phyloP scores from a whole-genome alignment of 768 basidiomycete species.

The Psilocybe sp. region DNA sequence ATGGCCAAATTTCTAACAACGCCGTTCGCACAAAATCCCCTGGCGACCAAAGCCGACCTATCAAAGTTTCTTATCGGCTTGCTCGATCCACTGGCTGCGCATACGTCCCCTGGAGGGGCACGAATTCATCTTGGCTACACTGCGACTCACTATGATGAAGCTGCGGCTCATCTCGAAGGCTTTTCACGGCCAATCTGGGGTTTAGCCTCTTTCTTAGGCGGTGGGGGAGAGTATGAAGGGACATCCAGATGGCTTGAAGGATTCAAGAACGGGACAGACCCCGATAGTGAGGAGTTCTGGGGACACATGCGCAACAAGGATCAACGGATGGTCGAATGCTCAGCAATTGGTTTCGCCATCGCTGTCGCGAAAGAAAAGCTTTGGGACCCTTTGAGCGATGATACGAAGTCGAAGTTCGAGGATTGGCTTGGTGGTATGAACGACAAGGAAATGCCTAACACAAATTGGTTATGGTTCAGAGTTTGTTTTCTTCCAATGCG shows the following conservation, averaged over 20 bases:
- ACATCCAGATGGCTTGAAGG: slow-evolving; percentile 63
- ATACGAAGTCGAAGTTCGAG: slow-evolving; percentile 56
- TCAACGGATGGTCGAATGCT: slow-evolving; percentile 82
- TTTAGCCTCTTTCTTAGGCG: slow-evolving; percentile 60
- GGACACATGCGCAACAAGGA: slow-evolving; percentile 72
- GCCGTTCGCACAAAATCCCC: slow-evolving; percentile 55
- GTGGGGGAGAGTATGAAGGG: slow-evolving; percentile 60
- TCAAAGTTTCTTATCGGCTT: slow-evolving; percentile 51
- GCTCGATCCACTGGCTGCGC: slow-evolving; percentile 62
- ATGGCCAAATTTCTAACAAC: slow-evolving; percentile 36
- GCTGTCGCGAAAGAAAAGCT: slow-evolving; percentile 62
- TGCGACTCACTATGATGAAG: slow-evolving; percentile 71
- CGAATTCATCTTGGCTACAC: slow-evolving; percentile 67
- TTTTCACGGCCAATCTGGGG: slow-evolving; percentile 81
- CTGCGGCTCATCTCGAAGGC: slow-evolving; percentile 71
- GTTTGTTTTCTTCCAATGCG: slow-evolving; percentile 30
- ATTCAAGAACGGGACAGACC: slow-evolving; percentile 68
- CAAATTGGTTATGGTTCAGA: slow-evolving; percentile 83
- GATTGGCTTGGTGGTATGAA: slow-evolving; percentile 75
- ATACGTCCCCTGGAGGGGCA: slow-evolving; percentile 74
- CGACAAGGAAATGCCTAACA: slow-evolving; percentile 81
- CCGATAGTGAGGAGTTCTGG: slow-evolving; percentile 68
- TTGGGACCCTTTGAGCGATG: slow-evolving; percentile 55
- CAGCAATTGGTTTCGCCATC: slow-evolving; percentile 70
- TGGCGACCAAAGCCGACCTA: slow-evolving; percentile 60